phyloP scores from a whole-genome alignment of 2,329 filamentous ascomycete genomes.

The Apiospora marii region DNA sequence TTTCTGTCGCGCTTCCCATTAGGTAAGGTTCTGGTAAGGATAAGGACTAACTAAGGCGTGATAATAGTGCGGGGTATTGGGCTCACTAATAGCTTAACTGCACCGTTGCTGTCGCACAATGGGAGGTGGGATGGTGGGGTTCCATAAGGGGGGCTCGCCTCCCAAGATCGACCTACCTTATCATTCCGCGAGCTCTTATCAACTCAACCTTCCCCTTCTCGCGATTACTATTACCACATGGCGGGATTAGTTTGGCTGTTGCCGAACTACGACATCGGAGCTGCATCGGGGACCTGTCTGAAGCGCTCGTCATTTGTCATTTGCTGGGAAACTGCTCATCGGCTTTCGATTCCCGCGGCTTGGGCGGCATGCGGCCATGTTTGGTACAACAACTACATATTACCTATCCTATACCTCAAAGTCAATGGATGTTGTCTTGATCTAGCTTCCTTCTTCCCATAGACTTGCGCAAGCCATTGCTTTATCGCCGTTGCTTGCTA shows the following conservation, averaged over 20 bases:
- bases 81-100: constrained; percentile 11
- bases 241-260: not conserved
- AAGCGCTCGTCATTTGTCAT: constrained; percentile 16
- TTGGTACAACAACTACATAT: not conserved
- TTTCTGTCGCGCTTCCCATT: constrained; percentile 6
- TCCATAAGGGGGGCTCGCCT: not conserved
- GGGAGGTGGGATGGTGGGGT: constrained; percentile 1
- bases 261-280: constrained; percentile 20
- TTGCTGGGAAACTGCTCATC: not conserved
- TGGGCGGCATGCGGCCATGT: not conserved
- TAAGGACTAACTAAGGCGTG: not conserved
- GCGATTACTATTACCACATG: constrained; percentile 11
- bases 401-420: not conserved
- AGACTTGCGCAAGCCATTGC: not conserved
- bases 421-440: not conserved
- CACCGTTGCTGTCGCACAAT: not conserved
- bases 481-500: not conserved
- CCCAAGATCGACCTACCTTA: not conserved
- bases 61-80: constrained; percentile 13
- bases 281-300: not conserved
- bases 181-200: constrained; percentile 1
- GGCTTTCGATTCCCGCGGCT: constrained; percentile 6
- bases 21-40: constrained; percentile 4
- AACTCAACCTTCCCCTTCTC: not conserved
- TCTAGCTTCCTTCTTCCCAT: not conserved